These are phyloP conservation scores for Aspergillus jensenii DNA, from an alignment of 2,329 filamentous ascomycete genomes.

Conservation along the genomic window DNA sequence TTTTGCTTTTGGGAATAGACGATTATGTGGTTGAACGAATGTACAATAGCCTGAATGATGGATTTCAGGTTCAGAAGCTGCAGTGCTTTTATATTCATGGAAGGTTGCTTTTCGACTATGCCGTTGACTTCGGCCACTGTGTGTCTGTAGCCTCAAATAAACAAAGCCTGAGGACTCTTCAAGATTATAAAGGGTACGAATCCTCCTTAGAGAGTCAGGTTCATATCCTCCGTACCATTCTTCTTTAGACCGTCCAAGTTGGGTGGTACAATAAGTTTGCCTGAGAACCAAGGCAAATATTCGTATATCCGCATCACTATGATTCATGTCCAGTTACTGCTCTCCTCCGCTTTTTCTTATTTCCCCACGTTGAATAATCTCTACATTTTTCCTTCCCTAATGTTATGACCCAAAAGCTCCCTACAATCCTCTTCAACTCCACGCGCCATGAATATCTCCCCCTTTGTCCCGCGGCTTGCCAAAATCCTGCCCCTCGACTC, in stretches of 20 bases:
- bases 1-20: conserved; percentile 19
- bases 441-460: conserved; percentile 28
- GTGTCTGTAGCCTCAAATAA: neutral
- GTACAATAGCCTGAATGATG: conserved; percentile 22
- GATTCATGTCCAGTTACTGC: neutral
- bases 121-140: neutral
- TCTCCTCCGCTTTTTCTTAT: neutral
- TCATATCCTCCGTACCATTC: neutral
- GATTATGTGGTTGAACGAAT: conserved; percentile 16
- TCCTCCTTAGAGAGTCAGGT: neutral
- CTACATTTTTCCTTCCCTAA: neutral
- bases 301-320: conserved; percentile 1
- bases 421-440: neutral
- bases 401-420: neutral
- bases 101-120: neutral
- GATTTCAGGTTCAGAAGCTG: conserved; percentile 1
- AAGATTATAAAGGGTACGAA: neutral
- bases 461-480: conserved; percentile 65
- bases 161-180: neutral
- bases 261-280: neutral
- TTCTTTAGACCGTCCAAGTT: neutral
- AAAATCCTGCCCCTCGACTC: conserved; percentile 82
- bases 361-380: neutral
- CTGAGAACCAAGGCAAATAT: conserved; percentile 15
- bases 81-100: neutral